Conservation (phyloP, 352 stramenopile genomes). For the Globisporangium megalacanthum region DNA sequence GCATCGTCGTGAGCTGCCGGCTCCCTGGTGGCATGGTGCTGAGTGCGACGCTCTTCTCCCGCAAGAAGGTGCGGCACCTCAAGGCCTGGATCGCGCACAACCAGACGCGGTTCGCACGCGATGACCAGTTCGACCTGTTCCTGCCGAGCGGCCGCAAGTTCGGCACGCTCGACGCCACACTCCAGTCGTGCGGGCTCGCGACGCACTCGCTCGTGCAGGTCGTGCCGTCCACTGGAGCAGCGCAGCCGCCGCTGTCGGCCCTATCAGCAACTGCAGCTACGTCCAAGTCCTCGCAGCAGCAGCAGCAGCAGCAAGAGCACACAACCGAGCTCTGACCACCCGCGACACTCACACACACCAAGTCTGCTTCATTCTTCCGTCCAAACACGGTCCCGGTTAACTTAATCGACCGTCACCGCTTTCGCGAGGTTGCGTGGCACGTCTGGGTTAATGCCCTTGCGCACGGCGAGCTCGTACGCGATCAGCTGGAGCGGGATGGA, state of each 20-base stretch:
- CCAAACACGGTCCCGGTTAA: not conserved
- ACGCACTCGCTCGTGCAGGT: constrained; percentile 44
- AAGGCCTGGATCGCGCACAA: constrained; percentile 35
- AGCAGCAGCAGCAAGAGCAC: not conserved
- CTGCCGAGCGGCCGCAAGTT: constrained; percentile 33
- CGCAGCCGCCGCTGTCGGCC: not conserved
- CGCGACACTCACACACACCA: not conserved
- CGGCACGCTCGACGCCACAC: constrained; percentile 25
- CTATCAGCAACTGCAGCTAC: not conserved
- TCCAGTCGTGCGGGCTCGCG: constrained; percentile 25
- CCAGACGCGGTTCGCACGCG: constrained; percentile 38
- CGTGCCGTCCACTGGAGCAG: constrained; percentile 15
- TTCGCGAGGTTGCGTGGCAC: constrained; percentile 98
- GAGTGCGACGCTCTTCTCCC: constrained; percentile 29
- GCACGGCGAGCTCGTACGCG: constrained; percentile 96
- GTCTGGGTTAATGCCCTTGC: constrained; percentile 97
- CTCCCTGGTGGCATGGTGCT: constrained; percentile 52
- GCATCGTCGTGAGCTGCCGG: constrained; percentile 44
- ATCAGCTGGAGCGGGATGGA: constrained; percentile 97
- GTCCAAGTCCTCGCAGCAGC: not conserved
- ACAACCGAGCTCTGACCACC: no score
- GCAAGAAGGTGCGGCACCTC: constrained; percentile 44
- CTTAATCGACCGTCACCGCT: constrained; percentile 98
- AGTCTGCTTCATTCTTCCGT: not conserved
- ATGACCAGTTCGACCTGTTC: constrained; percentile 53